Conservation (phyloP, 2,329 filamentous ascomycete genomes). For the Botryotinia convoluta region DNA sequence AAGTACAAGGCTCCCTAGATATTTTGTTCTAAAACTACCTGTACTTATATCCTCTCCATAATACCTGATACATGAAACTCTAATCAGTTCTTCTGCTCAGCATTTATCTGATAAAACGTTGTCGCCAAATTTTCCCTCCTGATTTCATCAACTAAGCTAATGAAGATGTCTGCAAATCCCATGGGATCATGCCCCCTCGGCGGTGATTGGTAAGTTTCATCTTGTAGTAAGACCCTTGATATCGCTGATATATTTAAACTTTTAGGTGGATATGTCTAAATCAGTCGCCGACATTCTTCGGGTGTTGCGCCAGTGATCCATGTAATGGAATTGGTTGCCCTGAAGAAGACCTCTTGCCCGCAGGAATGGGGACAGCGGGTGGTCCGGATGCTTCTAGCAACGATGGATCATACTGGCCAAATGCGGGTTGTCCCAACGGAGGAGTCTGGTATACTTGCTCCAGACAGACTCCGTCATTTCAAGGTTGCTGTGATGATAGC, state of each 20-base stretch:
- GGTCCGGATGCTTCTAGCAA: constrained; percentile 1
- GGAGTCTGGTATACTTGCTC: constrained; percentile 2
- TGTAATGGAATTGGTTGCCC: constrained; percentile 27
- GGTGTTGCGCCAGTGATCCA: constrained; percentile 26
- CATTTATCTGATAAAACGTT: background rate
- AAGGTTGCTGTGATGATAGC: constrained; percentile 10
- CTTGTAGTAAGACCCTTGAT: background rate
- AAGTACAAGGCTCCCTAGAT: background rate
- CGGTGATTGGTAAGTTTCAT: background rate
- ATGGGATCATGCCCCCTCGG: constrained; percentile 5
- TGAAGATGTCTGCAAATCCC: background rate
- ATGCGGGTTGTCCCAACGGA: constrained; percentile 12
- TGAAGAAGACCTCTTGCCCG: constrained; percentile 21
- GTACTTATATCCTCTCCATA: background rate
- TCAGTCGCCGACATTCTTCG: constrained; percentile 27
- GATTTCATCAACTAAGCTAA: background rate
- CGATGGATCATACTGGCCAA: constrained; percentile 2
- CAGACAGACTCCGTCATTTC: background rate
- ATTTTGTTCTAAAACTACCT: too few relatives aligned
- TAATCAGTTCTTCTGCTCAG: background rate
- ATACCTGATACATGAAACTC: too few relatives aligned
- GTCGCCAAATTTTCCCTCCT: background rate
- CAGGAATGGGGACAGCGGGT: constrained; percentile 23
- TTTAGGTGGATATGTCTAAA: constrained; percentile 23
- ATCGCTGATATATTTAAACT: background rate